Conservation (phyloP, 192 early-diverging fungal genomes). For the Backusella parvicylindrica region DNA sequence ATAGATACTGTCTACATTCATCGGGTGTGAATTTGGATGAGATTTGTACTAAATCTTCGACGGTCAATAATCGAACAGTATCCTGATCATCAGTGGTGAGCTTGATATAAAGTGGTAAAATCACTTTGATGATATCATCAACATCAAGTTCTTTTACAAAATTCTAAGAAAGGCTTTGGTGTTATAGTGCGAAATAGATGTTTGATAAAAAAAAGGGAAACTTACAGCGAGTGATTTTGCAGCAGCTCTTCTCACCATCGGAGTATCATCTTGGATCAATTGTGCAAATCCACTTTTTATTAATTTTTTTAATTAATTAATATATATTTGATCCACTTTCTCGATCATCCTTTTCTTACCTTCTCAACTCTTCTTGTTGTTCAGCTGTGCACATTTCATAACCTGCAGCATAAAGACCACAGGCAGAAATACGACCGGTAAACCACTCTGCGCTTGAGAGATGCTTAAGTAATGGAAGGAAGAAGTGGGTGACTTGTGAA, state of each 20-base stretch:
- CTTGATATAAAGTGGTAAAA: conserved; percentile 84
- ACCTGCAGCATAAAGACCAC: conserved; percentile 87
- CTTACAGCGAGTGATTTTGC: conserved; percentile 76
- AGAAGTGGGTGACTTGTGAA: conserved; percentile 83
- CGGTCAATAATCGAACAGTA: conserved; percentile 94
- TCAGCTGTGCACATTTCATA: conserved; percentile 73
- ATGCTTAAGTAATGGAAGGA: conserved; percentile 88
- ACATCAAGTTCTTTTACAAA: conserved; percentile 69
- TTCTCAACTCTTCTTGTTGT: conserved; percentile 85
- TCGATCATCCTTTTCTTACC: too few relatives aligned
- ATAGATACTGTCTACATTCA: conserved; percentile 72
- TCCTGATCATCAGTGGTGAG: conserved; percentile 89
- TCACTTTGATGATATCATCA: conserved; percentile 73
- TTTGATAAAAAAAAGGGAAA: not conserved
- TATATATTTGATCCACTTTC: too few relatives aligned
- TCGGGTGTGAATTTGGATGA: conserved; percentile 75
- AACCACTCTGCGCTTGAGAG: conserved; percentile 98
- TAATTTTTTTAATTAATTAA: not conserved
- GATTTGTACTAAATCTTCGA: conserved; percentile 89
- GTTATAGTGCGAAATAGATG: too few relatives aligned
- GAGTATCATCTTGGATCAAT: conserved; percentile 92
- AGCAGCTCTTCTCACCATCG: conserved; percentile 97
- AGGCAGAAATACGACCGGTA: conserved; percentile 90
- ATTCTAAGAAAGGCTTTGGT: conserved; percentile 52
- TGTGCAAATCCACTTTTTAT: conserved; percentile 65